Percentiles rank a stretch among this genome's conserved stretches.
These are phyloP conservation scores for Trematosphaeria pertusa DNA, from an alignment of 2,329 filamentous ascomycete species.

Conservation along the genomic window DNA sequence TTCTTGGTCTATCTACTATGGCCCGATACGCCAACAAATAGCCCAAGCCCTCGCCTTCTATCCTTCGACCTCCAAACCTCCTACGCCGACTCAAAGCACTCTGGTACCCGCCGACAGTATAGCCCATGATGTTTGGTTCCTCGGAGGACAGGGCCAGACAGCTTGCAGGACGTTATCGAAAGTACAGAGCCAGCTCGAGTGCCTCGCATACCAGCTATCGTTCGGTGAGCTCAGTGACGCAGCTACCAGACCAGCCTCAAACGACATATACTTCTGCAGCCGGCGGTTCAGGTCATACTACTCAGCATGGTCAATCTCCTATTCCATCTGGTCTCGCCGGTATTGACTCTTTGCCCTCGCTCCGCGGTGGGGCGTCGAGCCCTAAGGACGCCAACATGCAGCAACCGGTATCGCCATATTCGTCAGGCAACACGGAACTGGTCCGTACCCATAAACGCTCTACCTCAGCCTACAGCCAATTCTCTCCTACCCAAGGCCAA, in stretches of 20 bases:
- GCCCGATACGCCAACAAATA: conserved; percentile 1
- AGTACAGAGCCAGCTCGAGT: conserved; percentile 30
- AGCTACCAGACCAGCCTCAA: conserved; percentile 10
- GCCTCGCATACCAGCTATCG: conserved; percentile 24
- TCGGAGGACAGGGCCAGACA: conserved; percentile 44
- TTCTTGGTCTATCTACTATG: background rate
- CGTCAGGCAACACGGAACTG: too few relatives aligned
- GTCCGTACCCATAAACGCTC: too few relatives aligned
- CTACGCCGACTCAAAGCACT: conserved; percentile 10
- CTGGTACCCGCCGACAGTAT: conserved; percentile 8
- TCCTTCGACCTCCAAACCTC: conserved; percentile 9
- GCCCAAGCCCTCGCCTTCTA: background rate
- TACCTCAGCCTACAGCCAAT: too few relatives aligned
- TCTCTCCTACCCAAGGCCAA: too few relatives aligned
- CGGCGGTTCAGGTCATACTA: background rate
- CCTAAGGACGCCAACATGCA: background rate
- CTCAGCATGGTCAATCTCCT: background rate
- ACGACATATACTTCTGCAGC: conserved; percentile 1
- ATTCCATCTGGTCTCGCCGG: background rate
- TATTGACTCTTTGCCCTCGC: background rate
- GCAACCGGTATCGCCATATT: too few relatives aligned
- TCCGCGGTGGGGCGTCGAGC: background rate
- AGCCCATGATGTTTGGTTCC: conserved; percentile 39
- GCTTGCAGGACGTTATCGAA: conserved; percentile 41
- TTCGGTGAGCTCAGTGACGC: conserved; percentile 18